These are phyloP conservation scores for Lepraria neglecta DNA, from an alignment of 495 filamentous ascomycete species.

Conservation along the genomic window DNA sequence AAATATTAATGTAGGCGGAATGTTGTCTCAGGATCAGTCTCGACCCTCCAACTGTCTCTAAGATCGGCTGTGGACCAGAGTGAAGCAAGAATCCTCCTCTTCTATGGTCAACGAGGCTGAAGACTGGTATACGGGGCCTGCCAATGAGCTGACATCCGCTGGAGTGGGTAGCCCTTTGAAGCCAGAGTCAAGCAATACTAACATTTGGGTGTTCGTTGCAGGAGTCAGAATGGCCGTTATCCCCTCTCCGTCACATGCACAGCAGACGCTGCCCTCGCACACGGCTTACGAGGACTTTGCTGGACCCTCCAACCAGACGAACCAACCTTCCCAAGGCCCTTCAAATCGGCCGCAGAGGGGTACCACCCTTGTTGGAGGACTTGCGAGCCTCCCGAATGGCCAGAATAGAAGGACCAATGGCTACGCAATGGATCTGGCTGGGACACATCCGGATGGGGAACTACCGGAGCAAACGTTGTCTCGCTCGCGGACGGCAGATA, in stretches of 20 bases:
- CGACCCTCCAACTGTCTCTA: too few relatives aligned
- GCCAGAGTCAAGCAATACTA: background rate
- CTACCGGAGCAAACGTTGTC: background rate
- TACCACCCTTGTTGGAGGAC: background rate
- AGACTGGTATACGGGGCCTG: background rate
- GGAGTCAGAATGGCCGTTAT: slow-evolving; percentile 7
- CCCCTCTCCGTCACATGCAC: background rate
- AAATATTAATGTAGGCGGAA: too few relatives aligned
- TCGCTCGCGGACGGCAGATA: slow-evolving; percentile 8
- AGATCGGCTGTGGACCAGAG: background rate
- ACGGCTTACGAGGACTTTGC: slow-evolving; percentile 8
- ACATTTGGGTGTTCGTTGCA: background rate
- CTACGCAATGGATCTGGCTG: background rate
- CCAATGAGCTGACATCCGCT: background rate
- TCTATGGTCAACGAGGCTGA: background rate
- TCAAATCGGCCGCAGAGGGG: slow-evolving; percentile 1
- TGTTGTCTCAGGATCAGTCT: too few relatives aligned
- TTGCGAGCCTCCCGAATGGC: background rate
- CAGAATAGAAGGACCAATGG: slow-evolving; percentile 3
- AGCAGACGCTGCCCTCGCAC: background rate
- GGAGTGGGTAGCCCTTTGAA: background rate
- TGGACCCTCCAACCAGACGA: background rate
- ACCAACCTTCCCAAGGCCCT: background rate
- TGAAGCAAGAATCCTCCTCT: background rate
- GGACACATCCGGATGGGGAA: background rate